A percentile compares a stretch with the other conserved stretches of the same genome.
Conservation (phyloP, 345 rosid species). For the Passiflora organensis region DNA sequence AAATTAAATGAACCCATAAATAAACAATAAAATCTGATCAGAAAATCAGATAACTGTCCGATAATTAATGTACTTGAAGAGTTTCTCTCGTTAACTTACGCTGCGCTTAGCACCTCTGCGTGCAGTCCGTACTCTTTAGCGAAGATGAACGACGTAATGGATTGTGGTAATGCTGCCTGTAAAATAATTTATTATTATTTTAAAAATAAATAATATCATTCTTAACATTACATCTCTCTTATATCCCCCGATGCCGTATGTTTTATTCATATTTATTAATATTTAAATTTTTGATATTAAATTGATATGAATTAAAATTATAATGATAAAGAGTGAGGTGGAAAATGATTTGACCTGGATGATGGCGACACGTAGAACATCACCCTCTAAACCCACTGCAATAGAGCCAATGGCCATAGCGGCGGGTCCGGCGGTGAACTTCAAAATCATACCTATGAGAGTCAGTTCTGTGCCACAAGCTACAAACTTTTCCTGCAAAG, state of each 20-base stretch:
- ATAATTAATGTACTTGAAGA: too few species aligned
- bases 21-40: too few species aligned
- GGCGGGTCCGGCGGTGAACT: conserved; percentile 66
- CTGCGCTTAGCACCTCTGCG: conserved; percentile 76
- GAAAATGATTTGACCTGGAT: conserved; percentile 56
- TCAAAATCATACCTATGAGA: conserved; percentile 50
- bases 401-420: conserved; percentile 69
- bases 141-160: conserved; percentile 66
- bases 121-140: conserved; percentile 77
- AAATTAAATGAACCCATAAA: too few species aligned
- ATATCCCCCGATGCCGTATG: too few species aligned
- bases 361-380: conserved; percentile 64
- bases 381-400: conserved; percentile 59
- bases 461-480: conserved; percentile 63
- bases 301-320: too few species aligned
- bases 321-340: too few species aligned
- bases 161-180: conserved; percentile 76
- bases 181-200: neutral
- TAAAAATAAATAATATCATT: neutral
- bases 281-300: neutral
- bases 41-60: too few species aligned
- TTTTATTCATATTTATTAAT: neutral
- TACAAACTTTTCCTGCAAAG: conserved; percentile 62
- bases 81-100: conserved; percentile 71
- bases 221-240: too few species aligned